Percentiles rank a stretch among this genome's conserved stretches.
phyloP scores from a whole-genome alignment of 352 stramenopile species.

The Phytophthora multivora region DNA sequence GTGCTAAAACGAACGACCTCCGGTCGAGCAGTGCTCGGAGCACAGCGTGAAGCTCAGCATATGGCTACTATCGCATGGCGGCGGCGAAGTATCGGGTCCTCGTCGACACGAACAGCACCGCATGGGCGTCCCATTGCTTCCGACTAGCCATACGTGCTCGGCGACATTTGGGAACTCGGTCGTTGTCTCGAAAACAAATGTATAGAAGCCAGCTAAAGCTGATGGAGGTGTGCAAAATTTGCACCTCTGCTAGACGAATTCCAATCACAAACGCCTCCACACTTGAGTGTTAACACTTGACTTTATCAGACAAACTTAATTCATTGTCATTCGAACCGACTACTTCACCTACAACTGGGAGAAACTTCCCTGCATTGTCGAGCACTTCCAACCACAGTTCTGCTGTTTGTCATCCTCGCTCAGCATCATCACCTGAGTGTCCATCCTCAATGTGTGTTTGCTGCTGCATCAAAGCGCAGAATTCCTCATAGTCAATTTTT shows the following conservation, averaged over 20 bases:
- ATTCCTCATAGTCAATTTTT: conserved; percentile 89
- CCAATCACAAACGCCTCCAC: background rate
- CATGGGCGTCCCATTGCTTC: background rate
- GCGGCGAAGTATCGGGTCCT: conserved; percentile 2
- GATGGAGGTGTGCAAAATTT: background rate
- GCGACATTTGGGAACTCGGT: conserved; percentile 17
- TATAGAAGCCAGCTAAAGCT: background rate
- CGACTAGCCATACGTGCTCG: conserved; percentile 8
- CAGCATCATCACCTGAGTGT: background rate
- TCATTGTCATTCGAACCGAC: background rate
- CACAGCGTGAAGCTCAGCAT: conserved; percentile 8
- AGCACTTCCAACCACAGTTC: no score
- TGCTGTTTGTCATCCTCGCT: background rate
- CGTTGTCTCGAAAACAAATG: conserved; percentile 14
- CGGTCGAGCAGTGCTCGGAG: no score
- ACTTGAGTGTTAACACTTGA: background rate
- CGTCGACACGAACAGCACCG: conserved; percentile 13
- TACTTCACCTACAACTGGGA: background rate
- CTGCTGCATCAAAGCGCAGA: conserved; percentile 66
- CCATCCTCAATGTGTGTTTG: conserved; percentile 5
- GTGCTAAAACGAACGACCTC: background rate
- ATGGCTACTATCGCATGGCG: conserved; percentile 14
- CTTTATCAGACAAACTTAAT: background rate
- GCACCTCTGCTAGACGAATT: background rate
- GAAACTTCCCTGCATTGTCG: no score